Conservation (phyloP, 2,329 filamentous ascomycete genomes). For the Apiospora rasikravindrae region DNA sequence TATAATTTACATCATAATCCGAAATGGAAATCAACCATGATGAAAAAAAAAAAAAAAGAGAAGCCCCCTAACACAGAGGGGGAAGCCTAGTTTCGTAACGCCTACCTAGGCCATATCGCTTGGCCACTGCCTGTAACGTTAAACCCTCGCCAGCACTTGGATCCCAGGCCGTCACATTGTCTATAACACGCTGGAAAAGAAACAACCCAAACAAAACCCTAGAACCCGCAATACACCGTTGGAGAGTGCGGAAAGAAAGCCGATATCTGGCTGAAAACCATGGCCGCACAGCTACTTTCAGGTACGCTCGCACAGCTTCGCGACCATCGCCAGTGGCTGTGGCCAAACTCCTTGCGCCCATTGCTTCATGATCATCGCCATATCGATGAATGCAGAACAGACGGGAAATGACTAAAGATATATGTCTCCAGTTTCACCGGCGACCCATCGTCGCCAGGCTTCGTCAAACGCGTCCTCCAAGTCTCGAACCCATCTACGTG, state of each 20-base stretch:
- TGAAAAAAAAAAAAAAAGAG: not conserved
- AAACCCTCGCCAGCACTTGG: conserved; percentile 44
- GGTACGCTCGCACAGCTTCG: not conserved
- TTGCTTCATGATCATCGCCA: conserved; percentile 9
- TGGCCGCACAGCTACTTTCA: not conserved
- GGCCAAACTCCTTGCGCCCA: conserved; percentile 7
- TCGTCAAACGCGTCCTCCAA: conserved; percentile 87
- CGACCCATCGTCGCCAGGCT: conserved; percentile 88
- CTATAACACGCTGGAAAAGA: conserved; percentile 31
- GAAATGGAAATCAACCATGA: not conserved
- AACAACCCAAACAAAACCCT: not conserved
- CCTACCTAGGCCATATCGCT: conserved; percentile 29
- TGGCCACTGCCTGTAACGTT: conserved; percentile 20
- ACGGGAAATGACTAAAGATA: conserved; percentile 59
- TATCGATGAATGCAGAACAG: not conserved
- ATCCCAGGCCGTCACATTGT: conserved; percentile 39
- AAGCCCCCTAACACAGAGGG: not conserved
- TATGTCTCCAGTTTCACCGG: conserved; percentile 88
- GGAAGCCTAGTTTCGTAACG: conserved; percentile 27
- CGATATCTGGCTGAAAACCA: not conserved
- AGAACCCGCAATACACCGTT: not conserved
- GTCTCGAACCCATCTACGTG: conserved; percentile 86
- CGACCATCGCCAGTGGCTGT: not conserved
- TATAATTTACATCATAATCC: not conserved
- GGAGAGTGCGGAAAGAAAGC: not conserved